Conservation (phyloP, 768 basidiomycete genomes). For the Ramaria rubella region DNA sequence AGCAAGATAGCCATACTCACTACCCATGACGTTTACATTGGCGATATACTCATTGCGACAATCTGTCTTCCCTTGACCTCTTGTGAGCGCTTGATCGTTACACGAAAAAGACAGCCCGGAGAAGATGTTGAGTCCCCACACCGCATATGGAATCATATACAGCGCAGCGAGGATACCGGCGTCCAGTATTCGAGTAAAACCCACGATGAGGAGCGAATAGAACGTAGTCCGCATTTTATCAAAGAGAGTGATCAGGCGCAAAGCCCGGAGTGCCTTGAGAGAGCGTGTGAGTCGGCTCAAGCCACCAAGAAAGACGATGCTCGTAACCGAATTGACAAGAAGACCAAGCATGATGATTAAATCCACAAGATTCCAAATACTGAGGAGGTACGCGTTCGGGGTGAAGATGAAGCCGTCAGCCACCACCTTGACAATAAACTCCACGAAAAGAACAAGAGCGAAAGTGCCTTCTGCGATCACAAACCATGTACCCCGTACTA, state of each 20-base stretch:
- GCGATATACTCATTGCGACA: constrained; percentile 69
- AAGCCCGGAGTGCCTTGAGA: constrained; percentile 80
- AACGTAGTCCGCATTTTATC: constrained; percentile 83
- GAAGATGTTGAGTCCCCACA: constrained; percentile 94
- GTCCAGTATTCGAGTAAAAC: constrained; percentile 77
- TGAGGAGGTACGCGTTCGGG: constrained; percentile 85
- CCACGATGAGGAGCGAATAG: constrained; percentile 80
- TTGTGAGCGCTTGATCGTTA: constrained; percentile 54
- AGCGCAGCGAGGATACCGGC: constrained; percentile 85
- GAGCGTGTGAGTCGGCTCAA: constrained; percentile 77
- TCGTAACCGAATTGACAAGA: constrained; percentile 65
- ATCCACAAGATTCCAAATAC: constrained; percentile 90
- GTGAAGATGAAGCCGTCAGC: constrained; percentile 91
- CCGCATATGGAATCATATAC: constrained; percentile 87
- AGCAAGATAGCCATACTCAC: constrained; percentile 56
- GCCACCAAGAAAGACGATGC: constrained; percentile 69
- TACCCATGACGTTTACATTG: constrained; percentile 49
- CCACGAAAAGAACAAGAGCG: constrained; percentile 62
- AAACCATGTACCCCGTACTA: constrained; percentile 75
- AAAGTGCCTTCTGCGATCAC: constrained; percentile 72
- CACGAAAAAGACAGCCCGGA: constrained; percentile 76
- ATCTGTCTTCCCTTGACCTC: constrained; percentile 44
- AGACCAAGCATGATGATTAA: constrained; percentile 77
- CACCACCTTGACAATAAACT: constrained; percentile 84
- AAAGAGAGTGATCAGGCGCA: constrained; percentile 86